Percentiles rank a stretch among this genome's conserved stretches.
Evolutionary conservation across 129 eudicot genomes (phyloP).

Genomic region (Helichrysum umbraculigerum): DNA sequence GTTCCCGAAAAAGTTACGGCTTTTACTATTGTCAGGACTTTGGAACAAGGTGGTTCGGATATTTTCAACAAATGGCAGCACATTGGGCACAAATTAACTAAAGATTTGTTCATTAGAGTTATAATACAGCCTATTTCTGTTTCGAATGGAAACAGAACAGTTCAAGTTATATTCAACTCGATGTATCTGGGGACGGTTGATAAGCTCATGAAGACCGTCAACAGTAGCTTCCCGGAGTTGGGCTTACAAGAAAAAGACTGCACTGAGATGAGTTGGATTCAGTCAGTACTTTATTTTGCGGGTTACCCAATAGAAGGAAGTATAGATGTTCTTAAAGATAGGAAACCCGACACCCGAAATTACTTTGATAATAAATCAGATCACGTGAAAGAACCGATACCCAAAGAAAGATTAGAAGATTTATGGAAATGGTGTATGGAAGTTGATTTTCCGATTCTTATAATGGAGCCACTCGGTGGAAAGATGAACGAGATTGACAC

Average conservation of each 20-base stretch:
- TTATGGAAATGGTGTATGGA: slow-evolving; percentile 7
- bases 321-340: background rate
- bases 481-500: slow-evolving; percentile 5
- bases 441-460: background rate
- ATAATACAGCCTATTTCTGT: background rate
- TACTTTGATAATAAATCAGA: slow-evolving; percentile 11
- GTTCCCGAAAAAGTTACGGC: background rate
- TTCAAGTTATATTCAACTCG: slow-evolving; percentile 3
- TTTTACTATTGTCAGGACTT: background rate
- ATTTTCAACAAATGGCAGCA: slow-evolving; percentile 9
- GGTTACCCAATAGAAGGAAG: background rate
- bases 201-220: background rate
- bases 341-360: background rate
- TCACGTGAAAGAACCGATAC: background rate
- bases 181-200: background rate
- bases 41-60: slow-evolving; percentile 8
- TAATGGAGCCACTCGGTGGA: slow-evolving; percentile 16
- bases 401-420: background rate
- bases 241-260: background rate
- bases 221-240: background rate
- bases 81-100: background rate
- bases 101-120: slow-evolving; percentile 9
- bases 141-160: background rate
- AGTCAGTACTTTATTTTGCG: background rate
- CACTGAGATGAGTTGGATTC: slow-evolving; percentile 12